Percentiles rank a stretch among this genome's conserved stretches.
Evolutionary conservation across 495 filamentous ascomycete species (phyloP).

Genomic region (Podospora pseudoanserina): DNA sequence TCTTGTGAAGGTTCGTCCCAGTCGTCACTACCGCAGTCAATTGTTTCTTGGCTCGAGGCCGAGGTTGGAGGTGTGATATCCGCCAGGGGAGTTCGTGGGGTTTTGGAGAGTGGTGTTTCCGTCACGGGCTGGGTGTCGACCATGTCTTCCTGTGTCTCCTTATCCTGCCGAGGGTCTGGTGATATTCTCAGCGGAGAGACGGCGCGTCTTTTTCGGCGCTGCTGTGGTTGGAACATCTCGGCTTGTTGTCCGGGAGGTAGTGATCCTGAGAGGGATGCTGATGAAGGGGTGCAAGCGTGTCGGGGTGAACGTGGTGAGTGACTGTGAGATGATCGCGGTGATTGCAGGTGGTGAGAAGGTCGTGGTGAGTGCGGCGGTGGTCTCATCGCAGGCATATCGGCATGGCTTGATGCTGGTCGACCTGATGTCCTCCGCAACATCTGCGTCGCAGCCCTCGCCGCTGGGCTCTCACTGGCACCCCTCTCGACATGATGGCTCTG

Average conservation of each 20-base stretch:
- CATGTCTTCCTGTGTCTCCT: not conserved
- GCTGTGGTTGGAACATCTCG: not conserved
- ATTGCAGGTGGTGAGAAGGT: not conserved
- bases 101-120: not conserved
- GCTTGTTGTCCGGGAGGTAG: not conserved
- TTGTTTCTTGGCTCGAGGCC: not conserved
- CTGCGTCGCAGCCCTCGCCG: slow-evolving; percentile 4
- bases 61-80: slow-evolving; percentile 15
- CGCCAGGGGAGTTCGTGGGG: slow-evolving; percentile 15
- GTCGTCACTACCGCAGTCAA: not conserved
- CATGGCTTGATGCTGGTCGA: not conserved
- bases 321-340: not conserved
- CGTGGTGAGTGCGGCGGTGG: not conserved
- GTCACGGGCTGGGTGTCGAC: not conserved
- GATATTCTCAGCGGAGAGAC: slow-evolving; percentile 1
- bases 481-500: not conserved
- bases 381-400: too few species aligned
- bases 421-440: not conserved
- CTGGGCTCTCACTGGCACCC: not conserved
- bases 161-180: not conserved
- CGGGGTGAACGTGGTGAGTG: not conserved
- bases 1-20: not conserved
- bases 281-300: not conserved
- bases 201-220: not conserved
- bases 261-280: not conserved